Conservation (phyloP, 495 filamentous ascomycete species). For the Penicillium paxilli region DNA sequence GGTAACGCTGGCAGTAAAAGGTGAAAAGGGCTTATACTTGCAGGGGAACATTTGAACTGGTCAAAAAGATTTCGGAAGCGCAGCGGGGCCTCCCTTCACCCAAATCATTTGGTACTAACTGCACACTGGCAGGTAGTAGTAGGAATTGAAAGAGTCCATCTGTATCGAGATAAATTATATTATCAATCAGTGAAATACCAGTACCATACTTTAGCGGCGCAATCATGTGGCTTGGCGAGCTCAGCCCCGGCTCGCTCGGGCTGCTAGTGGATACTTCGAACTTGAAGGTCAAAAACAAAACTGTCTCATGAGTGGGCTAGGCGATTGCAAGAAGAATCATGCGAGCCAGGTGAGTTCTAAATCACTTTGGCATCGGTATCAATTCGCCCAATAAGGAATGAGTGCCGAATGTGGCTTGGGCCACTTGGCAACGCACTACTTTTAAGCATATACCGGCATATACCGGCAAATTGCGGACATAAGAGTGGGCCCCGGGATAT, state of each 20-base stretch:
- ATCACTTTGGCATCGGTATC: neutral
- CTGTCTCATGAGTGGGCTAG: neutral
- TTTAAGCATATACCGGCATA: neutral
- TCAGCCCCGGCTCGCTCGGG: neutral
- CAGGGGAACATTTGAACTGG: neutral
- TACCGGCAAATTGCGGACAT: neutral
- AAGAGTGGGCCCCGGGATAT: neutral
- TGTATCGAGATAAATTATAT: neutral
- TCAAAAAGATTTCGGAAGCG: neutral
- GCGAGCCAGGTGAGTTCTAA: neutral
- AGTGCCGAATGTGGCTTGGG: neutral
- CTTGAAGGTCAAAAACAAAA: neutral
- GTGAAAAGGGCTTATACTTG: neutral
- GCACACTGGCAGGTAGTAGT: no score
- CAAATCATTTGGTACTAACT: neutral
- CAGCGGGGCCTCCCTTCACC: neutral
- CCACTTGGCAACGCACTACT: neutral
- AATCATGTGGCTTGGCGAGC: neutral
- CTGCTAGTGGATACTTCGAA: neutral
- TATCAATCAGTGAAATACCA: neutral
- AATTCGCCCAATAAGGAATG: neutral
- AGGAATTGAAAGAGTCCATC: no score
- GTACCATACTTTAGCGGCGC: neutral
- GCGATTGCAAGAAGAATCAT: neutral
- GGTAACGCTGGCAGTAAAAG: neutral